Evolutionary conservation across 148 eudicot species (phyloP), one percentile per base, ranked within the genome.

Genomic region (Polygonum aviculare): DNA sequence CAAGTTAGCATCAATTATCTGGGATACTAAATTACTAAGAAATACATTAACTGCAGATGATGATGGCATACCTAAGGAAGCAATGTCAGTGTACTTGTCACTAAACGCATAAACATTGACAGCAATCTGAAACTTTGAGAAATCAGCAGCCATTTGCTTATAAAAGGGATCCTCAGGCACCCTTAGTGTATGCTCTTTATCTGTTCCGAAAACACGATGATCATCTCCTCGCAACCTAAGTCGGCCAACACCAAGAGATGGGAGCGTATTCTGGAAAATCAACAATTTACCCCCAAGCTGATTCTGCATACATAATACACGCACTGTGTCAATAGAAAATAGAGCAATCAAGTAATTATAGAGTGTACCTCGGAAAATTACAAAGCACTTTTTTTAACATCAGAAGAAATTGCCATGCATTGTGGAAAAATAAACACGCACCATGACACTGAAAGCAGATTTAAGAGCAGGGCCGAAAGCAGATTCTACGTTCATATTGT

Each of bases 121-220:
- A 54, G 90, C 93, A 81, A 95, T 91, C 92, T 95, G 97, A 80
- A 78, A 88, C 87, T 95, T 95, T 11, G 97, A 89, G 73, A 89
- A 88, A 84, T 95, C 97, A 79, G 97, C 99, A 80, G 99, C 99
- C 97, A 91, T 95, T 83, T 95, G 99, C 84, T 95, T 95, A 85
- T 95, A 95, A 79, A 95, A 95, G 62, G 97, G 89, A 88, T 95
- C 97, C 79, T 95, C 99, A 33, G 99, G 87, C 47, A 91, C 79
- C 84, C 99, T 88, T 74, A 91, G 77, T 5, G 85, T 76, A 78
- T 89, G 88, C 84, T 95, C 99, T 80, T 95, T 95, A 86, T 95
- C 97, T 67, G 99, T 92, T 83, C 99, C 97, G 84, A 90, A 92
- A 71, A 82, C 87, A 77, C 89, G 90, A 76, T 60, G 79, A 72